Base-by-base conservation (phyloP, 352 stramenopile species). In the Globisporangium orthogonon region DNA sequence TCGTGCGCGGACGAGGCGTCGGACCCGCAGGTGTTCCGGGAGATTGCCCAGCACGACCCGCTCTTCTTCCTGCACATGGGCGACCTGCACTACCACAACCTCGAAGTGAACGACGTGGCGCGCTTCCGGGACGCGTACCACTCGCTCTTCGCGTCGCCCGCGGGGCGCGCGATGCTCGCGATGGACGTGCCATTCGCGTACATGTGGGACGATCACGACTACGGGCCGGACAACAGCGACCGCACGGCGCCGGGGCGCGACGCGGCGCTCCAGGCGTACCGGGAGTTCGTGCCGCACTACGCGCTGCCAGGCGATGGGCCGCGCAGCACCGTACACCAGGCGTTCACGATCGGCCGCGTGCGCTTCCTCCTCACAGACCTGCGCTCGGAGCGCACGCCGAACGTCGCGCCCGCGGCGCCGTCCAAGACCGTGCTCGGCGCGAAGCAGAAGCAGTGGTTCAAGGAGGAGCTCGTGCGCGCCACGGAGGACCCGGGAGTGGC, bases 201-300 rank as follows among this genome's bases (percentile, higher is more conserved):
- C 63, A 96, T 95, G 85, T 96, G 83, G 81, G 83, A 94, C 60
- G 87, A 96, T 69, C 87, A 96, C 66, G 87, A 96, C 62, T 96
- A 84, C 58, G 87, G 86, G 31, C 85, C 83, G 33, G 86, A 96
- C 70, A 96, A 96, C 57, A 94, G 83, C 29, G 81, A 96, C 62
- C 77, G 78, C 52, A 91, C 74, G 15, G 82, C 84, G 33, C 78
- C 71, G 1, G 84, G 82, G 33, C 71, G 83, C 7, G 74, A 88
- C 18, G 79, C 83, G 0, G 89, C 87, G 7, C 59, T 94, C 7
- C 72, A 86, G 63, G 81, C 80, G 30, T 95, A 92, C 66, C 78
- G 76, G 0, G 83, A 95, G 59, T 80, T 86, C 41, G 85, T 95
- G 1, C 86, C 87, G 35, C 79, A 93, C 56, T 95, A 95, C 60